Evolutionary conservation across 148 eudicot species (phyloP), one percentile per base, ranked within the genome.

Genomic region (Chenopodium quinoa): DNA sequence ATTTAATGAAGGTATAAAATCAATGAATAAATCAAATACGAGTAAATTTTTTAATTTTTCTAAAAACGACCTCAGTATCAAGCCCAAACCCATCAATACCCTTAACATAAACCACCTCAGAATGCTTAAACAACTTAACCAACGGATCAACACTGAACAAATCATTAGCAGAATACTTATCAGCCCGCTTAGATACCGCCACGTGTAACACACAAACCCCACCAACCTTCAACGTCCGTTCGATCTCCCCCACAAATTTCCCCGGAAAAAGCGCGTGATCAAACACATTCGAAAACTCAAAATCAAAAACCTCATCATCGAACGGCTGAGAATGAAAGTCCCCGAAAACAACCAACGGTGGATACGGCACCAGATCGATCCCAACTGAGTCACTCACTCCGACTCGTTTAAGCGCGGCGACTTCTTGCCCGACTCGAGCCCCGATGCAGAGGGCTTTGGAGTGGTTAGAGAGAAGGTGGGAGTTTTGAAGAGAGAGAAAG

Each of bases 101-200:
- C 82, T 90, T 80, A 5, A 88, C 88, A 44, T 83, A 79, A 72
- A 91, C 90, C 77, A 87, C 68, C 46, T 92, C 79, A n/a, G 89
- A 88, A 32, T 77, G 78, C 71, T 74, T 84, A 78, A 94, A 91
- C 91, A 94, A 71, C 79, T 78, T 80, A 78, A 83, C 84, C 82
- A 92, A 58, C 22, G 89, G 85, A 23, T 71, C 75, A 23, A 94
- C 91, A 78, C 91, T 94, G 50, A 75, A 84, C 92, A 94, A 76
- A 77, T 94, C 97, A 83, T 94, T 94, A 2, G 98, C 98, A 58
- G 97, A 92, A 71, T 91, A 94, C 81, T 91, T 94, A 85, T 94
- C 98, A 0, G 97, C 80, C 78, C 92, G 86, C 19, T 75, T 82
- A 63, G 83, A 68, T 0, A 93, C 17, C 81, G 92, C 67, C 86